Evolutionary conservation across 164 flowering plant species (phyloP).

Genomic region (Dillenia turbinata): DNA sequence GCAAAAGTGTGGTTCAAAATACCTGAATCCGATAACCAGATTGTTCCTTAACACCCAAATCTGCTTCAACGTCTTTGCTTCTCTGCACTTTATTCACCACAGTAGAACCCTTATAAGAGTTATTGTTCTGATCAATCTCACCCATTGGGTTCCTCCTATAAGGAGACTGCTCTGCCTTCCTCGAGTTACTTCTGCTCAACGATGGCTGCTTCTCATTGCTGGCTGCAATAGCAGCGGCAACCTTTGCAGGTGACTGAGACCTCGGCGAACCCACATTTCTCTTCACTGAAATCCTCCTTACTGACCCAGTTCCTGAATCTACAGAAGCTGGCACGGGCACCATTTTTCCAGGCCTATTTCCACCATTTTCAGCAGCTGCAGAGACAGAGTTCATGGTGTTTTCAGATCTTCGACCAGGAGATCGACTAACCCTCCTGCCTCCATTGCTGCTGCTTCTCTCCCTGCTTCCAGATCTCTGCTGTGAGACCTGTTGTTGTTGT

Average conservation of each 20-base stretch:
- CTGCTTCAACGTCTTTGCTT: too few species aligned
- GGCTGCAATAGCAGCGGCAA: slow-evolving; percentile 14
- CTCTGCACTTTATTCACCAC: too few species aligned
- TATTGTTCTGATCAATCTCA: slow-evolving; percentile 55
- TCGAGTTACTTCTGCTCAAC: slow-evolving; percentile 74
- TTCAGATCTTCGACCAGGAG: slow-evolving; percentile 74
- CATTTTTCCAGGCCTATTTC: slow-evolving; percentile 60
- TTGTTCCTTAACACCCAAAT: too few species aligned
- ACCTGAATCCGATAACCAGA: too few species aligned
- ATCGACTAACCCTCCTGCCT: slow-evolving; percentile 74
- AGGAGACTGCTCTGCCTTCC: slow-evolving; percentile 83
- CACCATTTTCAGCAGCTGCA: slow-evolving; percentile 9
- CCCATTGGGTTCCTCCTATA: slow-evolving; percentile 70
- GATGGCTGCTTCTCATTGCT: slow-evolving; percentile 34
- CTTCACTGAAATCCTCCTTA: slow-evolving; percentile 57
- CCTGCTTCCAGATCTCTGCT: slow-evolving; percentile 38
- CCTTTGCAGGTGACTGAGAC: slow-evolving; percentile 71
- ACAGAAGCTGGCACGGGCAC: slow-evolving; percentile 80
- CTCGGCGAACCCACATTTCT: slow-evolving; percentile 65
- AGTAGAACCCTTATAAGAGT: too few species aligned
- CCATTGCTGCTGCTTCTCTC: slow-evolving; percentile 27
- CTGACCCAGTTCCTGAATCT: background rate
- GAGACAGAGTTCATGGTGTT: slow-evolving; percentile 15
- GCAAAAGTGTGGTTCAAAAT: too few species aligned
- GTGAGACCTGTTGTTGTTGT: slow-evolving; percentile 45